phyloP scores from a whole-genome alignment of 2,329 filamentous ascomycete species.

The Phyllosticta paracitricarpa region DNA sequence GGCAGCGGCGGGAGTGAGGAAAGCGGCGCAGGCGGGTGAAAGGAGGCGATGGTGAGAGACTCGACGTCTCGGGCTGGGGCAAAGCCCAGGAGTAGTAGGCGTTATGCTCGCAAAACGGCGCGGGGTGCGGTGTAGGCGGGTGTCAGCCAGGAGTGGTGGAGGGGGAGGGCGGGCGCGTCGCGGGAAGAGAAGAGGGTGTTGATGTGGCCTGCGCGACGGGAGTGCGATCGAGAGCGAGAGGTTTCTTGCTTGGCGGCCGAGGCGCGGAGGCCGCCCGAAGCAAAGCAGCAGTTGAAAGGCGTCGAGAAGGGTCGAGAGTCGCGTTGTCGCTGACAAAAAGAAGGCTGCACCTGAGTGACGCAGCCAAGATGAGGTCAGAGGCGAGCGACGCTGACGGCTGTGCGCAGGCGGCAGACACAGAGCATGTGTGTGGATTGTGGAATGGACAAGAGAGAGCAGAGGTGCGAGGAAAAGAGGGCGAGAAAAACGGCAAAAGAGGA shows the following conservation, averaged over 20 bases:
- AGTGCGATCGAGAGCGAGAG: background rate
- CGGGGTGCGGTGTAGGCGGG: background rate
- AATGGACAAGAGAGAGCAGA: background rate
- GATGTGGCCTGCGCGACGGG: conserved; percentile 1
- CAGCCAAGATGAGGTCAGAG: background rate
- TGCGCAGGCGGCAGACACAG: background rate
- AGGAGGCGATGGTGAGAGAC: conserved; percentile 27
- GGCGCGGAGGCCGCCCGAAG: background rate
- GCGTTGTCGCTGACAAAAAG: background rate
- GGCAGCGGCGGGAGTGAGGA: conserved; percentile 5
- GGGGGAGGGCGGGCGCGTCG: background rate
- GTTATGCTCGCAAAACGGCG: conserved; percentile 26
- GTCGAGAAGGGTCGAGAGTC: background rate
- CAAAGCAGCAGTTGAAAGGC: background rate
- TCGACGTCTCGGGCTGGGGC: conserved; percentile 24
- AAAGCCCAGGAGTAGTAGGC: conserved; percentile 28
- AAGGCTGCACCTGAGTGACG: background rate
- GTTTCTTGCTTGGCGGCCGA: conserved; percentile 10
- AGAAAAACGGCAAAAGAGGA: background rate
- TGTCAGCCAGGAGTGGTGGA: conserved; percentile 2
- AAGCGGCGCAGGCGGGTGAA: conserved; percentile 4
- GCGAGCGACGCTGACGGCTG: background rate
- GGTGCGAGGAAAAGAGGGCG: background rate
- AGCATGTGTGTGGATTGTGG: background rate
- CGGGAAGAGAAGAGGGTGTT: background rate